phyloP scores from a whole-genome alignment of 495 filamentous ascomycete genomes.

The Aspergillus conjunctus region DNA sequence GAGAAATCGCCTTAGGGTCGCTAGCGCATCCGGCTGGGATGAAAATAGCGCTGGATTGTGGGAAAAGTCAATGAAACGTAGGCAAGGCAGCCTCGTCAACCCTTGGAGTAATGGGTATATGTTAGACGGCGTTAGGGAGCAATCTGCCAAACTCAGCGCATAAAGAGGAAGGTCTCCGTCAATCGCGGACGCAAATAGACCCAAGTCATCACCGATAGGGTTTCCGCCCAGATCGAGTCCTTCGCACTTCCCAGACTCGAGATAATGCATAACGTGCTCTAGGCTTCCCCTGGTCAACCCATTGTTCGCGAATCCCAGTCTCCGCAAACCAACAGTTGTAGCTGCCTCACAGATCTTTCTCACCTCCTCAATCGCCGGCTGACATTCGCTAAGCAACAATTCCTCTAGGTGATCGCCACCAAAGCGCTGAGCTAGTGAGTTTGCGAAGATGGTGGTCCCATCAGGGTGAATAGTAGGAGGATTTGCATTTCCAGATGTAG shows the following conservation, averaged over 20 bases:
- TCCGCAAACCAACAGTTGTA: slow-evolving; percentile 68
- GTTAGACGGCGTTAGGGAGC: slow-evolving; percentile 71
- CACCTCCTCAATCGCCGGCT: slow-evolving; percentile 68
- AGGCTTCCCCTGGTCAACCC: slow-evolving; percentile 70
- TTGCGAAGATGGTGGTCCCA: slow-evolving; percentile 63
- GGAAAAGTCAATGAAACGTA: slow-evolving; percentile 88
- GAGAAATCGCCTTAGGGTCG: slow-evolving; percentile 76
- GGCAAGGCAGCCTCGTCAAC: slow-evolving; percentile 67
- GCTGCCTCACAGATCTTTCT: slow-evolving; percentile 74
- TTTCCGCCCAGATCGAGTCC: slow-evolving; percentile 96
- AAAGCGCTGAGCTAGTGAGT: slow-evolving; percentile 73
- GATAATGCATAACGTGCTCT: slow-evolving; percentile 72
- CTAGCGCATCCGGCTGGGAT: slow-evolving; percentile 70
- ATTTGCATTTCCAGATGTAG: neutral
- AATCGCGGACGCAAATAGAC: slow-evolving; percentile 64
- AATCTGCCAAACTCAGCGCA: slow-evolving; percentile 86
- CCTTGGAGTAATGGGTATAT: slow-evolving; percentile 76
- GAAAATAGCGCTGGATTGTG: slow-evolving; percentile 85
- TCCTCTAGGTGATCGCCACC: slow-evolving; percentile 78
- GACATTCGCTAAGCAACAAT: slow-evolving; percentile 79
- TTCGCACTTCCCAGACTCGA: slow-evolving; percentile 75
- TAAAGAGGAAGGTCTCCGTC: slow-evolving; percentile 66
- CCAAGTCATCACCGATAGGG: slow-evolving; percentile 69
- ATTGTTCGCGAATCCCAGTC: slow-evolving; percentile 84
- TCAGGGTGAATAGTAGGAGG: slow-evolving; percentile 35